phyloP scores from a whole-genome alignment of 441 rosid genomes.

The Gossypium schwendimanii region DNA sequence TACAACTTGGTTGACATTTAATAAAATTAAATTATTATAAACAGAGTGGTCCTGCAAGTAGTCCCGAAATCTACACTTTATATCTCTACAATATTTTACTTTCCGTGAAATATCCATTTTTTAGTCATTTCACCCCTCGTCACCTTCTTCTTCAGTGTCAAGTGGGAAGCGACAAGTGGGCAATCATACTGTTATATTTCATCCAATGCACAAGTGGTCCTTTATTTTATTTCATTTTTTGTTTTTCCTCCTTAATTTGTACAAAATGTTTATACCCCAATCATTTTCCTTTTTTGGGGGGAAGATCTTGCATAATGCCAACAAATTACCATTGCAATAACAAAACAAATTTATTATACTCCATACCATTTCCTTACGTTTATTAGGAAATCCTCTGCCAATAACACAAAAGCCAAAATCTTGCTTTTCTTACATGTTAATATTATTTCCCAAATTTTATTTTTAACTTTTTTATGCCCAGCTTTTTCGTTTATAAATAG shows the following conservation, averaged over 20 bases:
- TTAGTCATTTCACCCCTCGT: neutral
- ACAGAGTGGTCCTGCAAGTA: neutral
- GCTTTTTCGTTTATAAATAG: too few species aligned
- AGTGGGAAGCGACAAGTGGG: neutral
- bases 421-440: too few species aligned
- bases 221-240: neutral
- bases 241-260: neutral
- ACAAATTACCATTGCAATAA: neutral
- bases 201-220: neutral
- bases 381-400: too few species aligned
- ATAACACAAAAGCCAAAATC: too few species aligned
- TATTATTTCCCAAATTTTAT: too few species aligned
- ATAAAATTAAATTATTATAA: neutral
- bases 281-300: neutral
- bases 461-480: too few species aligned
- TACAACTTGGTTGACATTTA: neutral
- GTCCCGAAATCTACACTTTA: neutral
- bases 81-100: neutral
- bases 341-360: too few species aligned
- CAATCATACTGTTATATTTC: neutral
- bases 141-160: neutral
- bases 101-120: neutral
- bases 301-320: neutral
- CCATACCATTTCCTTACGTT: neutral
- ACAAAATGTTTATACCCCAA: neutral